These are phyloP conservation scores for Sarocladiaceae sp. DNA, from an alignment of 2,329 filamentous ascomycete genomes.

Conservation along the genomic window DNA sequence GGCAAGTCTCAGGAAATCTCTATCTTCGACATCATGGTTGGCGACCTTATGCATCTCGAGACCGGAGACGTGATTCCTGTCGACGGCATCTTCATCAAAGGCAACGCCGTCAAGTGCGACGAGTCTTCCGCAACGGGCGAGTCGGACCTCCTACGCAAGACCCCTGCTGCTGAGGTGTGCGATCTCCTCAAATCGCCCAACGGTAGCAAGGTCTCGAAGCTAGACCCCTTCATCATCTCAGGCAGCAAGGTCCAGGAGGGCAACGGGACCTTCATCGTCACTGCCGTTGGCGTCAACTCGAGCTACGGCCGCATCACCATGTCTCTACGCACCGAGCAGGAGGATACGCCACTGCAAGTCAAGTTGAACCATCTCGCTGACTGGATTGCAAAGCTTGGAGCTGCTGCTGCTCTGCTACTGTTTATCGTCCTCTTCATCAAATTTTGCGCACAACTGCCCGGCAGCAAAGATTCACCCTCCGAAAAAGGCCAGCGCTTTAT, in stretches of 20 bases:
- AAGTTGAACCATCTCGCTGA: conserved; percentile 73
- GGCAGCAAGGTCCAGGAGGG: conserved; percentile 73
- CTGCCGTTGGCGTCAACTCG: conserved; percentile 66
- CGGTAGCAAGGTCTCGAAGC: conserved; percentile 31
- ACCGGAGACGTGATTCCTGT: conserved; percentile 61
- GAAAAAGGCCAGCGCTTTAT: conserved; percentile 52
- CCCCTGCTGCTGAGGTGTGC: conserved; percentile 16
- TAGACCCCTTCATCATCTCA: conserved; percentile 70
- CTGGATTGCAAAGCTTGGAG: conserved; percentile 52
- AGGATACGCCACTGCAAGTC: conserved; percentile 71
- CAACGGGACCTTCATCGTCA: conserved; percentile 69
- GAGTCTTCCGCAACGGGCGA: conserved; percentile 74
- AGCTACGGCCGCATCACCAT: conserved; percentile 73
- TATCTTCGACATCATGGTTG: conserved; percentile 64
- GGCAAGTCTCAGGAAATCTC: conserved; percentile 64
- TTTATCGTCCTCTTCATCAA: conserved; percentile 16
- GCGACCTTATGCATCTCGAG: conserved; percentile 67
- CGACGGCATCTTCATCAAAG: conserved; percentile 60
- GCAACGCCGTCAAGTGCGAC: conserved; percentile 52
- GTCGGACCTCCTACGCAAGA: conserved; percentile 66
- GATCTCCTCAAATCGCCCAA: not conserved
- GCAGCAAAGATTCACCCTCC: conserved; percentile 32
- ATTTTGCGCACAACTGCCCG: conserved; percentile 56
- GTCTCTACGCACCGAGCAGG: conserved; percentile 68
- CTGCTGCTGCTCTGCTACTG: conserved; percentile 29